phyloP scores from a whole-genome alignment of 192 early-diverging fungal species.

The Dissophora ornata region DNA sequence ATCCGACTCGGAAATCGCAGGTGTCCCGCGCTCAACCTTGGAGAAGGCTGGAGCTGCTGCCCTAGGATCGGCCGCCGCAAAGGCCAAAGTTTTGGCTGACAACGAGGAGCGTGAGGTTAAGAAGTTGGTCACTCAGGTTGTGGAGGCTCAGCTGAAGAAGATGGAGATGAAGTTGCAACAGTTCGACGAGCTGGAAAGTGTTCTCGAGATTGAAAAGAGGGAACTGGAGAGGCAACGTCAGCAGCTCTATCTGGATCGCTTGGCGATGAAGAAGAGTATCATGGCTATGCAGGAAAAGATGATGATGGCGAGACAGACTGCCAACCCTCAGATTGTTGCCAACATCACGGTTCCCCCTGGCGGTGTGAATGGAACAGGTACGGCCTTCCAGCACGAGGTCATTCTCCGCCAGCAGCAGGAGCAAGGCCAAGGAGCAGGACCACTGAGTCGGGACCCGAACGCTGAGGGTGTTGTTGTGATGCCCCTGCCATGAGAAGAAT shows the following conservation, averaged over 20 bases:
- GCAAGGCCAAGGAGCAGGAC: constrained; percentile 15
- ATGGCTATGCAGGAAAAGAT: constrained; percentile 56
- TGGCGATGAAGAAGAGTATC: constrained; percentile 68
- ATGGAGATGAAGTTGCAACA: constrained; percentile 93
- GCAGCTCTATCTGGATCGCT: constrained; percentile 68
- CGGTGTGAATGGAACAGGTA: constrained; percentile 17
- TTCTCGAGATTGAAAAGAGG: constrained; percentile 87
- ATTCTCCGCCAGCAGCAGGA: constrained; percentile 17
- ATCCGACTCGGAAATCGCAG: constrained; percentile 10
- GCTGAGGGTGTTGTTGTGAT: constrained; percentile 35
- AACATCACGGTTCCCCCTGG: constrained; percentile 25
- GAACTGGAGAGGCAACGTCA: constrained; percentile 81
- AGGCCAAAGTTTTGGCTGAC: constrained; percentile 81
- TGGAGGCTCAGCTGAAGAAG: constrained; percentile 90
- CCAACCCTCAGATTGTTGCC: constrained; percentile 17
- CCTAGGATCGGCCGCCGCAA: constrained; percentile 91
- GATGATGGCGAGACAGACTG: constrained; percentile 27
- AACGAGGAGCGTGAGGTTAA: constrained; percentile 89
- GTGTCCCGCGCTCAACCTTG: constrained; percentile 58
- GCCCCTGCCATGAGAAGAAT: constrained; percentile 33
- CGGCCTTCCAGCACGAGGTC: constrained; percentile 26
- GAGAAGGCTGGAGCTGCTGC: constrained; percentile 86
- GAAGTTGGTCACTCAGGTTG: constrained; percentile 78
- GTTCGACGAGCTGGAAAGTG: constrained; percentile 91
- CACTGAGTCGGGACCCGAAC: constrained; percentile 26